Base-by-base conservation (phyloP, 208 protist genomes). In the Crithidia sp. region DNA sequence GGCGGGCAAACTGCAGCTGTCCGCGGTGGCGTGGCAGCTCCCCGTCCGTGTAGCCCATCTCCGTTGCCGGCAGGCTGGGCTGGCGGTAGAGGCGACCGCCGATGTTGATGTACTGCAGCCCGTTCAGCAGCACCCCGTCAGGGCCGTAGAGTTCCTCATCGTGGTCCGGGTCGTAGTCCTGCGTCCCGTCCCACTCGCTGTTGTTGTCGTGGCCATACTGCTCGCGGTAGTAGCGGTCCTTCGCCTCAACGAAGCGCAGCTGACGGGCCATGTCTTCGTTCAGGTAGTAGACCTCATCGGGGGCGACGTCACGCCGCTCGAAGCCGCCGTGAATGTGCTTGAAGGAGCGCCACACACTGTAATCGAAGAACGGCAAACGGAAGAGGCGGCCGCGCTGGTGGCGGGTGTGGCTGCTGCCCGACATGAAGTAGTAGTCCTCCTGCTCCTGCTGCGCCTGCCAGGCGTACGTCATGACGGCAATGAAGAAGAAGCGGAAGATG, bases 261-360 rank as follows among this genome's bases (percentile, higher is more conserved):
- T 95, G 86, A 10, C 83, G 82, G 5, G 83, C 81, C 92, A 97
- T 97, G 69, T 97, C 92, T 45, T 91, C 82, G 67, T 95, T 95
- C 54, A 97, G 74, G 67, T 85, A 86, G 85, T 93, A 97, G 28
- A 97, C 90, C 71, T 95, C 90, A 74, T 97, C 90, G 0, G 92
- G 92, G 7, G 92, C 90, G 47, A 97, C 90, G 71, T 97, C 87
- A 19, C 92, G 88, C 10, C 92, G 86, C 60, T 89, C 75, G 68
- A 97, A 97, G 53, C 92, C 92, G 70, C 92, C 92, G 68, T 96
- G 92, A 49, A 96, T 91, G 69, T 96, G 92, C 83, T 96, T 96
- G 81, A 96, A 96, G 43, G 92, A 96, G 40, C 92, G 89, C 90
- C 92, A 96, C 39, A 96, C 88, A 52, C 86, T 94, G 81, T 90